Base-by-base conservation (phyloP, 2,329 filamentous ascomycete genomes). In the Stachybotrys echinatus region DNA sequence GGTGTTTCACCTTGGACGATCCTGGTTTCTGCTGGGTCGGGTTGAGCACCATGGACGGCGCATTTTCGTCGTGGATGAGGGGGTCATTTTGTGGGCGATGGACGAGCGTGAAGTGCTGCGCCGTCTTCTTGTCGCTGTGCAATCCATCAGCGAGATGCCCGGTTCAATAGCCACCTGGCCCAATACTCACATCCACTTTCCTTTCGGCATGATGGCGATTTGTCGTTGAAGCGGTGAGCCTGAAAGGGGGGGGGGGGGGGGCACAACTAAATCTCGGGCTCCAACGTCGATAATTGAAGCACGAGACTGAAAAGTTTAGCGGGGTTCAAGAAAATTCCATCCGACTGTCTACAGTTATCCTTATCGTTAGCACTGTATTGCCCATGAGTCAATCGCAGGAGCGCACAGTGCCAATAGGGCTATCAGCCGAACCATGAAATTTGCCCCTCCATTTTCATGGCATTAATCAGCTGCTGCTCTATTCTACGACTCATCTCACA, bases 71-170 rank as follows among this genome's bases (percentile, higher is more conserved):
- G 79, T 99, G 88, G 67, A 99, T 96, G 61, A 92, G 83, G 44
- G 95, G 94, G 69, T 99, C 94, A 83, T 96, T 90, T 73, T 99
- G 95, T 31, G 92, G 89, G 64, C 94, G 89, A 73, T 96, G 89
- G 61, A 97, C 90, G 66, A 99, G 88, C 60, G 88, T 87, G 72
- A 95, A 97, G 72, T 92, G 94, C 67, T 89, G 88, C 60, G 94
- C 92, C 53, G 81, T 87, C 72, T 96, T 95, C 76, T 96, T 96
- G 76, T 96, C 71, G 60, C 76, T 82, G 53, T 10, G 43, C 23
- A 14, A 23, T 27, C n/a, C 12, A 8, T 60, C 34, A 64, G 52
- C n/a, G 5, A 14, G 21, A 34, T 12, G 14, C 23, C n/a, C 17
- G 14, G n/a, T 43, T 21, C 18, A 45, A 14, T 45, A 12, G 39